Base-by-base conservation (phyloP, 768 basidiomycete species). In the Exidia glandulosa region DNA sequence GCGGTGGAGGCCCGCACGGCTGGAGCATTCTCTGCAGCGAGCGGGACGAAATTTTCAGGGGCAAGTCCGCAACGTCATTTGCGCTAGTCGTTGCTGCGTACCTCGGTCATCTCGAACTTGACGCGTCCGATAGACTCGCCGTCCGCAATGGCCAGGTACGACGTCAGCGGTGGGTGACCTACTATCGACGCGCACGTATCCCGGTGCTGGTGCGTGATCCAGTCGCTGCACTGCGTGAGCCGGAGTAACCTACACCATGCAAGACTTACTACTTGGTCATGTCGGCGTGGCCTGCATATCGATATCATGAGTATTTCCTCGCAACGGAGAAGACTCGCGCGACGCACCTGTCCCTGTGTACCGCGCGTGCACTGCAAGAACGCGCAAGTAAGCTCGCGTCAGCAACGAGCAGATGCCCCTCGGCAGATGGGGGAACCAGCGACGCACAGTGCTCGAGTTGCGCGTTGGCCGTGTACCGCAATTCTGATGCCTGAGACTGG, bases 21-120 rank as follows among this genome's bases (percentile, higher is more conserved):
- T 94, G 92, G 19, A 96, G 80, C 92, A 94, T 94, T 59, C 87
- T 82, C 93, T 95, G n/a, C n/a, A n/a, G n/a, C n/a, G n/a, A n/a
- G n/a, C n/a, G n/a, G 68, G 45, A 63, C 56, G 56, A 52, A 54
- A n/a, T 29, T 19, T 12, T 54, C 50, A 14, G 12, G 74, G 23
- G 57, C 57, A 19, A 32, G 59, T 32, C 32, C n/a, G 23, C 25
- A 29, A 27, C 27, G n/a, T 23, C 13, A 47, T 31, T 16, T 14
- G 14, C 14, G 23, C n/a, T 5, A 37, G 33, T 32, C 52, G 27
- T 19, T 12, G 5, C 12, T 65, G n/a, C 75, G 61, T 61, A 94
- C 95, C 87, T 98, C 94, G 0, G 90, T 86, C 86, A 96, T 87
- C 75, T 99, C 95, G 68, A 96, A 97, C 69, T 83, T 92, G 2